These are phyloP conservation scores for Herpetospermum pedunculosum DNA, from an alignment of 306 rosid species.

Conservation along the genomic window DNA sequence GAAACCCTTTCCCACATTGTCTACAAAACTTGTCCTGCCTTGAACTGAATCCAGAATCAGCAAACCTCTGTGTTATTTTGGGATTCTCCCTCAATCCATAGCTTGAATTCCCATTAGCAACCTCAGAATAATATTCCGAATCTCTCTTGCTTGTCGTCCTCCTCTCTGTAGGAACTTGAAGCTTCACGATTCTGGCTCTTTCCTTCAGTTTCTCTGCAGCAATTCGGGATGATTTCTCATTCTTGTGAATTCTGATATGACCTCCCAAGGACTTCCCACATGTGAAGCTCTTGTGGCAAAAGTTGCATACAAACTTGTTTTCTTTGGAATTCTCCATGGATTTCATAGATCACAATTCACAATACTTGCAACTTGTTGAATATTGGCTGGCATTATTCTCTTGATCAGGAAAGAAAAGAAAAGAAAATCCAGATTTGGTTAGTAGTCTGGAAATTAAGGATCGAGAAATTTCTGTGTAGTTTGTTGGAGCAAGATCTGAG, in stretches of 20 bases:
- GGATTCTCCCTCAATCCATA: constrained; percentile 75
- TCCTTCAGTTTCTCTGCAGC: constrained; percentile 18
- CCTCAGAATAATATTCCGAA: constrained; percentile 38
- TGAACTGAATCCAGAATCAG: constrained; percentile 25
- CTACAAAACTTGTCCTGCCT: constrained; percentile 38
- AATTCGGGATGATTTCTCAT: constrained; percentile 21
- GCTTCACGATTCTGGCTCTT: constrained; percentile 14
- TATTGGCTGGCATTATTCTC: too few species aligned
- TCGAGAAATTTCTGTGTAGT: constrained; percentile 24
- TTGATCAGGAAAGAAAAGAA: constrained; percentile 1
- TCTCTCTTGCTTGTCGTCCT: constrained; percentile 41
- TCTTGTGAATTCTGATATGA: constrained; percentile 67
- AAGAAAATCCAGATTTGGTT: constrained; percentile 8
- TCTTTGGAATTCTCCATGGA: constrained; percentile 35
- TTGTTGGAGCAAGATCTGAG: constrained; percentile 60
- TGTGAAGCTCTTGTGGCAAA: constrained; percentile 43
- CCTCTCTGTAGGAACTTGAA: constrained; percentile 19
- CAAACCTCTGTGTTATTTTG: constrained; percentile 55
- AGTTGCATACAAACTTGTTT: constrained; percentile 59
- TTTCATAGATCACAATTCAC: too few species aligned
- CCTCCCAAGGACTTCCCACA: constrained; percentile 80
- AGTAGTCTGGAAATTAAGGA: constrained; percentile 26
- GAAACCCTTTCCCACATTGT: constrained; percentile 77
- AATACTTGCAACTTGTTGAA: too few species aligned
- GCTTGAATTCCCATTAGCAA: constrained; percentile 20